Evolutionary conservation across 2,329 filamentous ascomycete species (phyloP).

Genomic region (Alternaria novae-zelandiae): DNA sequence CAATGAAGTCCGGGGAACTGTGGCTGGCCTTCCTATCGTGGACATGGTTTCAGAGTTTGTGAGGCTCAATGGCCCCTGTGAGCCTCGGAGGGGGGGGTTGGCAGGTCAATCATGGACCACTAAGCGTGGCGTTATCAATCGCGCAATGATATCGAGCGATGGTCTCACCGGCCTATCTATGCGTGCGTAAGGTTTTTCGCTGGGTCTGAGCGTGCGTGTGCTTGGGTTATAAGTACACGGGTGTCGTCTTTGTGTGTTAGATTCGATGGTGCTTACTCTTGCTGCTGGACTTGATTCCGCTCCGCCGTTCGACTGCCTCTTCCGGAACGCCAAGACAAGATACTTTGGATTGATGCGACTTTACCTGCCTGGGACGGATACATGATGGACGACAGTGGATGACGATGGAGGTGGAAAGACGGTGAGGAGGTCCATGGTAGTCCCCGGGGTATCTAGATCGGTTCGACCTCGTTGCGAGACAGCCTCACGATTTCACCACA

Average conservation of each 20-base stretch:
- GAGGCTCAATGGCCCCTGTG: conserved; percentile 19
- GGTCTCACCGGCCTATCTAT: conserved; percentile 26
- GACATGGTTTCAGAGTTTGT: conserved; percentile 3
- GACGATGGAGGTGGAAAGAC: neutral
- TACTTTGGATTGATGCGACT: neutral
- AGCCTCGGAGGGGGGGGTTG: conserved; percentile 1
- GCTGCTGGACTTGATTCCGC: conserved; percentile 2
- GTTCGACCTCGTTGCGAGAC: neutral
- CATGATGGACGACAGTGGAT: neutral
- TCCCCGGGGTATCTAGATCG: neutral
- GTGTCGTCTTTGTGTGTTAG: neutral
- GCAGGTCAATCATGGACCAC: conserved; percentile 14
- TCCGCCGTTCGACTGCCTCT: conserved; percentile 13
- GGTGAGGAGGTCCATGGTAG: neutral
- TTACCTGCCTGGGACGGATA: neutral
- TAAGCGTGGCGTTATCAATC: conserved; percentile 46
- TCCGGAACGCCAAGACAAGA: conserved; percentile 15
- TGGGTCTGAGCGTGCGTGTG: neutral
- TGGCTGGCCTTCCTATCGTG: neutral
- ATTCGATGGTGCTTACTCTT: neutral
- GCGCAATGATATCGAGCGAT: conserved; percentile 47
- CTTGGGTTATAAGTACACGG: conserved; percentile 22
- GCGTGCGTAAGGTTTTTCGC: neutral
- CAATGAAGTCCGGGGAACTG: neutral
- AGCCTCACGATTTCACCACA: neutral